Conservation (phyloP, 306 rosid genomes). For the Vicia sativa region DNA sequence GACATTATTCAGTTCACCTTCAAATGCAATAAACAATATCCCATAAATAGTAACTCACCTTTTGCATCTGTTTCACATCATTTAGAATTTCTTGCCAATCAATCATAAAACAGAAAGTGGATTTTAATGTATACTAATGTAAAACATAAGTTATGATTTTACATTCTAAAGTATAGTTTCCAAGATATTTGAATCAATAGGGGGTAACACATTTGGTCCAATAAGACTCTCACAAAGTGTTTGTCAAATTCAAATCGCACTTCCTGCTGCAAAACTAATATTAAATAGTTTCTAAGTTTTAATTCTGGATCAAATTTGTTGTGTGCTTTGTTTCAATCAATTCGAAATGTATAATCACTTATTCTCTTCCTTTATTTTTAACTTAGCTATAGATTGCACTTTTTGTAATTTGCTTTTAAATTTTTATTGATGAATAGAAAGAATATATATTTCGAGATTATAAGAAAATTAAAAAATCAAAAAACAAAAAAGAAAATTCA, state of each 20-base stretch:
- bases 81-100: background rate
- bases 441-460: too few relatives aligned
- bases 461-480: too few relatives aligned
- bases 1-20: slow-evolving; percentile 31
- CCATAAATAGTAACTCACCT: slow-evolving; percentile 29
- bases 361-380: too few relatives aligned
- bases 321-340: too few relatives aligned
- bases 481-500: too few relatives aligned
- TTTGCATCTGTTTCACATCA: slow-evolving; percentile 4
- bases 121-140: background rate
- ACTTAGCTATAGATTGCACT: too few relatives aligned
- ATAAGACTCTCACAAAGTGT: background rate
- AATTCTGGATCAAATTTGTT: too few relatives aligned
- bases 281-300: background rate
- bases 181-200: background rate
- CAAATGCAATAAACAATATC: slow-evolving; percentile 25
- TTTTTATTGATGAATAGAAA: too few relatives aligned
- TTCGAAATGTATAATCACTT: too few relatives aligned
- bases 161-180: background rate
- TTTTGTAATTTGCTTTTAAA: too few relatives aligned
- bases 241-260: background rate
- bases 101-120: background rate
- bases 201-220: slow-evolving; percentile 12
- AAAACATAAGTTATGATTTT: background rate
- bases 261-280: background rate